Evolutionary conservation across 2,329 filamentous ascomycete species (phyloP).

Genomic region (Penicillium sp.): DNA sequence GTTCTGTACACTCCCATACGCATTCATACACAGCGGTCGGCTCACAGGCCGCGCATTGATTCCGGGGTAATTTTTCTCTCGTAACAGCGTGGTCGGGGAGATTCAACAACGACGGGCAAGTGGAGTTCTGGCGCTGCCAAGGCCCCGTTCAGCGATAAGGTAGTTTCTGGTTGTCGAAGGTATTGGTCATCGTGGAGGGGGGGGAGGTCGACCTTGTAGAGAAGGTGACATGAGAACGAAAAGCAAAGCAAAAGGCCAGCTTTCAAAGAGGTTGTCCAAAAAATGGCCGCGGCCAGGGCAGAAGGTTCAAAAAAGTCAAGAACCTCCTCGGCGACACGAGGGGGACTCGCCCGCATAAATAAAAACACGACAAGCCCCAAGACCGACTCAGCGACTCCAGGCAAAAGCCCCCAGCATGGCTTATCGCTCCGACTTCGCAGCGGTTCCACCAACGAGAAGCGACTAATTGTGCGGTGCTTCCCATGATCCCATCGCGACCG

Average conservation of each 20-base stretch:
- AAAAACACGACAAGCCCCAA: neutral
- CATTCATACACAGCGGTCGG: neutral
- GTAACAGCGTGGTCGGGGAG: constrained; percentile 18
- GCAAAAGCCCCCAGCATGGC: neutral
- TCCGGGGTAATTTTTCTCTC: constrained; percentile 32
- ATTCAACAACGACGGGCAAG: constrained; percentile 6
- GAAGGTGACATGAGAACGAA: neutral
- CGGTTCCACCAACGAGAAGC: constrained; percentile 12
- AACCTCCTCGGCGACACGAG: neutral
- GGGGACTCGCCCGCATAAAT: constrained; percentile 11
- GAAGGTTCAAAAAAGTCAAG: neutral
- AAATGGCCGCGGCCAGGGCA: neutral
- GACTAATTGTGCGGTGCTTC: neutral
- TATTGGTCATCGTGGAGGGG: constrained; percentile 19
- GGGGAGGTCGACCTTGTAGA: neutral
- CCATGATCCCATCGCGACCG: neutral
- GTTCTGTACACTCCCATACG: neutral
- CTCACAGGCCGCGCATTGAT: neutral
- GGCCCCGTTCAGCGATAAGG: constrained; percentile 16
- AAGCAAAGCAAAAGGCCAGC: neutral
- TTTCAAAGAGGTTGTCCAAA: neutral
- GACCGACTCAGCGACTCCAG: neutral
- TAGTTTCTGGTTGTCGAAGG: constrained; percentile 15
- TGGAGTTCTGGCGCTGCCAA: constrained; percentile 28
- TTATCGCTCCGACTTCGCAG: constrained; percentile 26